Evolutionary conservation across 768 basidiomycete species (phyloP).

Genomic region (Suillus variegatus): DNA sequence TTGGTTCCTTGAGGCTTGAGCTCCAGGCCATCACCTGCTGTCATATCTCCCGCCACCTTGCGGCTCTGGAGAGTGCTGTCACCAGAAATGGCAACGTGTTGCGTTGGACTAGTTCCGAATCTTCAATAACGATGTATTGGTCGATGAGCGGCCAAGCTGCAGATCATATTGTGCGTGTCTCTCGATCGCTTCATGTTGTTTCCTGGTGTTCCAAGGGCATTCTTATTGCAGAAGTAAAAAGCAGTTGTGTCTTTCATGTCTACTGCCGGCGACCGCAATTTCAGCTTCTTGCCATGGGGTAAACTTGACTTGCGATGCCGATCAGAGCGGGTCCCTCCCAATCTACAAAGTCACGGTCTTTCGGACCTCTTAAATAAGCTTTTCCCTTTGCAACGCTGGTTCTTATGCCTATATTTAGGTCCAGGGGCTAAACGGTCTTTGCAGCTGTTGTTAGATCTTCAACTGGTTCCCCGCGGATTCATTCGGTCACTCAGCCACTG

Average conservation of each 20-base stretch:
- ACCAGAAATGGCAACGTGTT: background rate
- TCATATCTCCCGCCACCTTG: background rate
- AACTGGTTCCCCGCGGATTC: background rate
- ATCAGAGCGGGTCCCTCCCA: background rate
- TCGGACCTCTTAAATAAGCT: background rate
- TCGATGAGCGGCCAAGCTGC: background rate
- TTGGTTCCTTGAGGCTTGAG: background rate
- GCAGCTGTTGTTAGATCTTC: background rate
- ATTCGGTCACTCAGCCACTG: background rate
- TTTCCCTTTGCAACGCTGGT: background rate
- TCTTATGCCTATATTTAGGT: background rate
- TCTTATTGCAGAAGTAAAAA: background rate
- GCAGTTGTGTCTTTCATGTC: background rate
- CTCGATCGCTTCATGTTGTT: background rate
- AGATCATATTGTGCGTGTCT: slow-evolving; percentile 4
- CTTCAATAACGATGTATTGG: background rate
- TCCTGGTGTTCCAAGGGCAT: background rate
- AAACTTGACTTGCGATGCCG: background rate
- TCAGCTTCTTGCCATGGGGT: background rate
- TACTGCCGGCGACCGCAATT: background rate
- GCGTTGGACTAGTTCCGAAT: background rate
- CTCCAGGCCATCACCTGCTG: background rate
- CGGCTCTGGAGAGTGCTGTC: background rate
- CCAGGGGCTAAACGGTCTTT: background rate
- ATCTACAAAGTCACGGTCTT: background rate